Conservation (phyloP, 2,329 filamentous ascomycete genomes). For the Fusarium metavorans region DNA sequence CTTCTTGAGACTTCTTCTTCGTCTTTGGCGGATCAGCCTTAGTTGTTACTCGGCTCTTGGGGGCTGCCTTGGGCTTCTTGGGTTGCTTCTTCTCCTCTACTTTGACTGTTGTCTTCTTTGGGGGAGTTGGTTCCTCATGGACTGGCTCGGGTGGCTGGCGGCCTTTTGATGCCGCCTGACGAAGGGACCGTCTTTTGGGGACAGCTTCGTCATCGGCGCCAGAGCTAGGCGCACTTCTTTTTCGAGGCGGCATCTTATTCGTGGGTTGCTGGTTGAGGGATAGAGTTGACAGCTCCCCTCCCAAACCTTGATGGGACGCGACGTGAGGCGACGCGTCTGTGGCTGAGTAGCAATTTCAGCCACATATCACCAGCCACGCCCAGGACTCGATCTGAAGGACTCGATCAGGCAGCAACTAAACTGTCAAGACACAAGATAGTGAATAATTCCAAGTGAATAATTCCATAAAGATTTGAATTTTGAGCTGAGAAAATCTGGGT, state of each 20-base stretch:
- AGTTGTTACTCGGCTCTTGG: background rate
- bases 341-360: background rate
- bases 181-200: slow-evolving; percentile 32
- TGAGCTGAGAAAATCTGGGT: background rate
- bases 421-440: background rate
- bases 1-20: background rate
- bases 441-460: background rate
- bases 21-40: background rate
- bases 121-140: background rate
- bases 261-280: background rate
- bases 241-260: slow-evolving; percentile 34
- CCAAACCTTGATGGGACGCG: background rate
- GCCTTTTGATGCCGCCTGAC: slow-evolving; percentile 22
- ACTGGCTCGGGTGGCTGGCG: background rate
- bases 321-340: background rate
- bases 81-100: slow-evolving; percentile 6
- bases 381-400: background rate
- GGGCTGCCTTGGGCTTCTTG: background rate
- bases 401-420: background rate
- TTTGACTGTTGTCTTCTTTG: slow-evolving; percentile 9
- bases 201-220: background rate
- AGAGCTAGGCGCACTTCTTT: slow-evolving; percentile 4
- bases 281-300: background rate
- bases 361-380: background rate
- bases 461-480: background rate